These are phyloP conservation scores for Candida pseudoviswanathii DNA, from an alignment of 1,139 yeast species.

Conservation along the genomic window DNA sequence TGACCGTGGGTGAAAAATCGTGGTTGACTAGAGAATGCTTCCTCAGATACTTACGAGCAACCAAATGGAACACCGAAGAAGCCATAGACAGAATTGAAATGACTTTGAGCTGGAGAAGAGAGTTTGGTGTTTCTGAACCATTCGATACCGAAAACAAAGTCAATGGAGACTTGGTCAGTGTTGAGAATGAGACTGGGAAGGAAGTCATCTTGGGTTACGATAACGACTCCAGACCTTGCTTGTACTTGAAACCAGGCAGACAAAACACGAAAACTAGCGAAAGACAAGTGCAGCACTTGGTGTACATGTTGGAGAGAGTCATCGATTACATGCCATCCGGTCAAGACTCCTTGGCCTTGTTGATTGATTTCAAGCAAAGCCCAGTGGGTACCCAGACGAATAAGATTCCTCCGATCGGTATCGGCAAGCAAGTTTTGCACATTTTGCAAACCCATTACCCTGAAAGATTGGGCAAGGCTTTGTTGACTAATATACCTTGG, in stretches of 20 bases:
- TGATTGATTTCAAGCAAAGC: constrained; percentile 49
- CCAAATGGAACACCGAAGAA: constrained; percentile 44
- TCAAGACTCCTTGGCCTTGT: constrained; percentile 48
- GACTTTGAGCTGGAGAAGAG: constrained; percentile 51
- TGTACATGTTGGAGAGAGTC: constrained; percentile 51
- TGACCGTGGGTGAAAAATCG: constrained; percentile 37
- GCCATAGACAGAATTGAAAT: constrained; percentile 45
- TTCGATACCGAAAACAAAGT: constrained; percentile 37
- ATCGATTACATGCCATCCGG: constrained; percentile 54
- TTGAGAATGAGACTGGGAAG: constrained; percentile 51
- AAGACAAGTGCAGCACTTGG: constrained; percentile 51
- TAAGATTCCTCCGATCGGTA: constrained; percentile 82
- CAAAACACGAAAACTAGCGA: constrained; percentile 49
- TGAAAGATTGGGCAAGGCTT: constrained; percentile 50
- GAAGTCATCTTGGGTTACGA: constrained; percentile 51
- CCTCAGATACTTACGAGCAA: constrained; percentile 48
- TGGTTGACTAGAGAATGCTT: constrained; percentile 54
- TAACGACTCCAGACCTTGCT: constrained; percentile 49
- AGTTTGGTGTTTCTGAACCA: constrained; percentile 40
- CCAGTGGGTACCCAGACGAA: constrained; percentile 55
- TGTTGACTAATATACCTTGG: constrained; percentile 51
- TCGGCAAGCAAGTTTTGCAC: constrained; percentile 72
- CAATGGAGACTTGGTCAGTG: constrained; percentile 32
- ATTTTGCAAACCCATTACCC: constrained; percentile 63
- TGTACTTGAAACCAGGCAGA: constrained; percentile 51